These are phyloP conservation scores for button mushroom (Agaricus bisporus) DNA, from an alignment of 768 basidiomycete species.

Conservation along the genomic window DNA sequence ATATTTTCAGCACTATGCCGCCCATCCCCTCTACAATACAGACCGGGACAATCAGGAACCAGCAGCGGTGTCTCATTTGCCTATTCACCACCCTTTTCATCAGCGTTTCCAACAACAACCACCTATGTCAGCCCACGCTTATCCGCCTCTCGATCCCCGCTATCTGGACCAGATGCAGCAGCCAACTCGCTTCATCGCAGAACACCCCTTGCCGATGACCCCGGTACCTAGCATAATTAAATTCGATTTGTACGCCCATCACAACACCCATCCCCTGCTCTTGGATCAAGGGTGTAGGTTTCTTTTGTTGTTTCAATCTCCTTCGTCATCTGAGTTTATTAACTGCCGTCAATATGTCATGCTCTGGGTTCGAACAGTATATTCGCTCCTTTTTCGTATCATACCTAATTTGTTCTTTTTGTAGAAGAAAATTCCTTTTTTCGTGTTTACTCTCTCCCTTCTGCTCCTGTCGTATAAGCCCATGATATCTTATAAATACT, in stretches of 20 bases:
- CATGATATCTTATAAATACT: no score
- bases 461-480: no score
- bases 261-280: conserved; percentile 35
- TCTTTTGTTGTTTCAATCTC: no score
- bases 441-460: no score
- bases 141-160: conserved; percentile 11
- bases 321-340: no score
- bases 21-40: conserved; percentile 24
- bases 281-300: conserved; percentile 44
- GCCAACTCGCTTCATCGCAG: conserved; percentile 15
- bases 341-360: no score
- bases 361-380: no score
- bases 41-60: conserved; percentile 14
- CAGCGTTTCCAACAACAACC: conserved; percentile 14
- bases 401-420: no score
- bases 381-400: no score
- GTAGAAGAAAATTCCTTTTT: no score
- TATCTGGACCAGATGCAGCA: conserved; percentile 16
- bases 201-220: conserved; percentile 12
- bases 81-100: conserved; percentile 25
- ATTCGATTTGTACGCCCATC: conserved; percentile 39
- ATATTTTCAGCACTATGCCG: conserved; percentile 17
- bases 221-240: conserved; percentile 22
- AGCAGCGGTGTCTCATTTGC: conserved; percentile 12
- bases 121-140: conserved; percentile 19